Percentiles rank a stretch among this genome's conserved stretches.
phyloP scores from a whole-genome alignment of 2,329 filamentous ascomycete genomes.

The Rasamsonia emersonii region DNA sequence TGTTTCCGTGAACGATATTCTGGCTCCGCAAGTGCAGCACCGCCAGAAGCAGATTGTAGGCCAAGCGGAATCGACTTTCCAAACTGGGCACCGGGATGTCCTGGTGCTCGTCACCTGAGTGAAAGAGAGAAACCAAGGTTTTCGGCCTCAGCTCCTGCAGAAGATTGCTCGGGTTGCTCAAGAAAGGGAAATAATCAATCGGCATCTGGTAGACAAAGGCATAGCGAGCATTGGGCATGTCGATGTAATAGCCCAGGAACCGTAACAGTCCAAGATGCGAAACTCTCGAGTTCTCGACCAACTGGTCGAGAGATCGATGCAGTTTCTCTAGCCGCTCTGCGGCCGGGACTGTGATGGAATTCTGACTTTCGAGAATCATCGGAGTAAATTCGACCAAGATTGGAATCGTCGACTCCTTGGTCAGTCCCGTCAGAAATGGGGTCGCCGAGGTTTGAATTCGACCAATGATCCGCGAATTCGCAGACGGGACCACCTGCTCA shows the following conservation, averaged over 20 bases:
- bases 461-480: slow-evolving; percentile 34
- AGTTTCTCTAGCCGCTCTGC: slow-evolving; percentile 27
- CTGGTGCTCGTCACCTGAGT: slow-evolving; percentile 33
- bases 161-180: slow-evolving; percentile 30
- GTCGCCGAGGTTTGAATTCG: slow-evolving; percentile 32
- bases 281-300: slow-evolving; percentile 33
- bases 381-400: slow-evolving; percentile 35
- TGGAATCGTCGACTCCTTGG: slow-evolving; percentile 28
- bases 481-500: slow-evolving; percentile 32
- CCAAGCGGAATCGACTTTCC: slow-evolving; percentile 54
- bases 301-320: slow-evolving; percentile 29
- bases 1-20: slow-evolving; percentile 51
- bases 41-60: slow-evolving; percentile 50
- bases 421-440: slow-evolving; percentile 19
- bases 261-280: slow-evolving; percentile 34
- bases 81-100: slow-evolving; percentile 43
- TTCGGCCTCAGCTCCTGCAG: slow-evolving; percentile 30
- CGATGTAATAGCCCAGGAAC: slow-evolving; percentile 46
- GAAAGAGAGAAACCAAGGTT: slow-evolving; percentile 35
- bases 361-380: slow-evolving; percentile 29
- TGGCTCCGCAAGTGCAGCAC: slow-evolving; percentile 49
- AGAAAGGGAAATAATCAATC: slow-evolving; percentile 36
- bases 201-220: slow-evolving; percentile 55
- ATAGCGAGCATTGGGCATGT: slow-evolving; percentile 49
- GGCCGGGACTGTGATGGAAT: slow-evolving; percentile 18